These are phyloP conservation scores for Aspergillus nanangensis DNA, from an alignment of 495 filamentous ascomycete species.

Conservation along the genomic window DNA sequence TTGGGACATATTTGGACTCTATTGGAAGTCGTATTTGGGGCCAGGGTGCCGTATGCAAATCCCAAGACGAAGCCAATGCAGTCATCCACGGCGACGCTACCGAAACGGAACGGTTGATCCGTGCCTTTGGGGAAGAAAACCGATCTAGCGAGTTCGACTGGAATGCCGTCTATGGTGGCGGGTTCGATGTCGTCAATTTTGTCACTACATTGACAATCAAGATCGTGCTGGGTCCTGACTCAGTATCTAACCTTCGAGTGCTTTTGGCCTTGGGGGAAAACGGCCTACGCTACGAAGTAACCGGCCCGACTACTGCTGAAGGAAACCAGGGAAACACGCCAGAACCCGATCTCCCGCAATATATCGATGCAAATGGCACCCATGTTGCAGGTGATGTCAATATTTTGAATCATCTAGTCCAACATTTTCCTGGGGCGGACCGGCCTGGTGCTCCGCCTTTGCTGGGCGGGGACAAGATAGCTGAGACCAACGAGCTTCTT, in stretches of 20 bases:
- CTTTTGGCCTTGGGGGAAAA: slow-evolving; percentile 55
- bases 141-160: slow-evolving; percentile 71
- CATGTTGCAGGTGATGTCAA: slow-evolving; percentile 28
- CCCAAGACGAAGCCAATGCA: slow-evolving; percentile 44
- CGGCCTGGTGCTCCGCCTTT: slow-evolving; percentile 31
- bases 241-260: slow-evolving; percentile 53
- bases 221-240: slow-evolving; percentile 49
- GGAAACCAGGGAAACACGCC: not conserved
- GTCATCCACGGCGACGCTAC: slow-evolving; percentile 66
- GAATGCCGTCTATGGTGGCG: slow-evolving; percentile 69
- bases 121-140: slow-evolving; percentile 84
- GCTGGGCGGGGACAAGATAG: slow-evolving; percentile 26
- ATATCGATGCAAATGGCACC: slow-evolving; percentile 22
- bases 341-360: slow-evolving; percentile 18
- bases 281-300: slow-evolving; percentile 47
- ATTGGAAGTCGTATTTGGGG: slow-evolving; percentile 74
- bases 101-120: slow-evolving; percentile 65
- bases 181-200: slow-evolving; percentile 86
- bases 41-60: slow-evolving; percentile 76
- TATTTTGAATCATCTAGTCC: slow-evolving; percentile 28
- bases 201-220: slow-evolving; percentile 45
- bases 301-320: slow-evolving; percentile 1
- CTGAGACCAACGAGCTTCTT: slow-evolving; percentile 28
- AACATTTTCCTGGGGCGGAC: slow-evolving; percentile 15
- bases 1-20: slow-evolving; percentile 75